A percentile compares a stretch with the other conserved stretches of the same genome.
Conservation (phyloP, 2,329 filamentous ascomycete species). For the Coniochaeta sp. region DNA sequence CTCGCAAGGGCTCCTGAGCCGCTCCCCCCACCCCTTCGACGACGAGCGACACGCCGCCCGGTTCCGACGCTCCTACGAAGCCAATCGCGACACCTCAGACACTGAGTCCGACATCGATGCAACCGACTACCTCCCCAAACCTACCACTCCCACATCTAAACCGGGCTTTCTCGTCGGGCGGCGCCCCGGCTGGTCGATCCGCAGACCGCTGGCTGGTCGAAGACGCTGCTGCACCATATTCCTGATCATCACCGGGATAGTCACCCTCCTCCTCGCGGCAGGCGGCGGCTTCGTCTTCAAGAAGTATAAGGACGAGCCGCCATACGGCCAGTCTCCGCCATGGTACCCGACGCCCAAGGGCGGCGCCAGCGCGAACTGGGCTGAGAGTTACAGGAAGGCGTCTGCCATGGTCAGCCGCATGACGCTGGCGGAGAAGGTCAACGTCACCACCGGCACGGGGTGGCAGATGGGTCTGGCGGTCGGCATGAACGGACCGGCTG, state of each 20-base stretch:
- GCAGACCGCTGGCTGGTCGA: constrained; percentile 18
- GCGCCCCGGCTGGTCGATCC: constrained; percentile 11
- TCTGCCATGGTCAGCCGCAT: constrained; percentile 70
- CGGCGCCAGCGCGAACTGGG: constrained; percentile 64
- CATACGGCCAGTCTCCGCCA: constrained; percentile 54
- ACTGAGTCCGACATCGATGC: constrained; percentile 24
- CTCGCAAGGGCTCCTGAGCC: not conserved
- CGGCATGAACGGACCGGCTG: constrained; percentile 60
- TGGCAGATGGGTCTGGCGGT: constrained; percentile 79
- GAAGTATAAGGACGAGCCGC: constrained; percentile 38
- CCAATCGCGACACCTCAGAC: constrained; percentile 10
- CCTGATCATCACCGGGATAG: constrained; percentile 20
- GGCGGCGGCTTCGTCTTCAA: constrained; percentile 40
- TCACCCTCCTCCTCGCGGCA: constrained; percentile 31
- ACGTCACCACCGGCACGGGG: constrained; percentile 82
- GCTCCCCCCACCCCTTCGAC: constrained; percentile 1
- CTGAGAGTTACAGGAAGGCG: constrained; percentile 71
- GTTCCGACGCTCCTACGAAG: constrained; percentile 9
- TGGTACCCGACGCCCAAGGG: constrained; percentile 77
- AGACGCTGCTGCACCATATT: constrained; percentile 26
- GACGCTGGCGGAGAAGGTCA: constrained; percentile 86
- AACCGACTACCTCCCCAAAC: constrained; percentile 20
- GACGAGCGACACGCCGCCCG: not conserved
- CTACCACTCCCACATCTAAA: constrained; percentile 9
- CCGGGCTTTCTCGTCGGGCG: constrained; percentile 7